These are phyloP conservation scores for Fusarium zealandicum DNA, from an alignment of 2,329 filamentous ascomycete species.

Conservation along the genomic window DNA sequence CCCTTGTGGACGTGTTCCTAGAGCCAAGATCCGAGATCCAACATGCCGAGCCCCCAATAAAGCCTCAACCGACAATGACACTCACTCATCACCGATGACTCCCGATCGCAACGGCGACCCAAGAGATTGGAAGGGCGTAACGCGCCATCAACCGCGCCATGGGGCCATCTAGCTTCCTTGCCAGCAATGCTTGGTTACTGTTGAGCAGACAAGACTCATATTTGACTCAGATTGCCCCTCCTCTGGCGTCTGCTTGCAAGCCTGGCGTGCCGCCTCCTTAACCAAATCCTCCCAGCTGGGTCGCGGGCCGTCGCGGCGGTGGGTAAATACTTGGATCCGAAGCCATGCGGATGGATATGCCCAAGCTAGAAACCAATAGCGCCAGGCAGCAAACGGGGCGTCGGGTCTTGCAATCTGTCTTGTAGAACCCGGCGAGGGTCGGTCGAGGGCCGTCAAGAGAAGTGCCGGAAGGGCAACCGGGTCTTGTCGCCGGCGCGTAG, in stretches of 20 bases:
- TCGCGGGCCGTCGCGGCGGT: constrained; percentile 22
- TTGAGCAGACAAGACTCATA: background rate
- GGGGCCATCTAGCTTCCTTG: constrained; percentile 6
- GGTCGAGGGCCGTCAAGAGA: background rate
- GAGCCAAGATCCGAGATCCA: background rate
- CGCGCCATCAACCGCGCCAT: constrained; percentile 18
- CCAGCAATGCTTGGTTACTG: constrained; percentile 7
- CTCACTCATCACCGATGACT: constrained; percentile 18
- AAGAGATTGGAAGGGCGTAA: constrained; percentile 3
- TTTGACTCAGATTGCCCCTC: constrained; percentile 4
- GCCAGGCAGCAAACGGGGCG: constrained; percentile 15
- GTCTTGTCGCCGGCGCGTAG: constrained; percentile 16
- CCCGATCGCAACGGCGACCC: constrained; percentile 18
- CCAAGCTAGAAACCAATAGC: constrained; percentile 20
- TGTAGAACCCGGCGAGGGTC: constrained; percentile 22
- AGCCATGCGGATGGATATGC: constrained; percentile 16
- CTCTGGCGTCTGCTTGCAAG: constrained; percentile 25
- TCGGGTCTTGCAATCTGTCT: constrained; percentile 22
- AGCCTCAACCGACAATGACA: background rate
- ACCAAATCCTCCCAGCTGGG: constrained; percentile 15
- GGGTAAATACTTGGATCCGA: constrained; percentile 5
- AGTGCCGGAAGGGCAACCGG: constrained; percentile 13
- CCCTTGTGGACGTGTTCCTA: constrained; percentile 3
- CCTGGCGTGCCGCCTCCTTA: constrained; percentile 5
- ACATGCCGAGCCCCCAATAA: background rate